Base-by-base conservation (phyloP, 331 rosid species). In the Pyrus hybrid region DNA sequence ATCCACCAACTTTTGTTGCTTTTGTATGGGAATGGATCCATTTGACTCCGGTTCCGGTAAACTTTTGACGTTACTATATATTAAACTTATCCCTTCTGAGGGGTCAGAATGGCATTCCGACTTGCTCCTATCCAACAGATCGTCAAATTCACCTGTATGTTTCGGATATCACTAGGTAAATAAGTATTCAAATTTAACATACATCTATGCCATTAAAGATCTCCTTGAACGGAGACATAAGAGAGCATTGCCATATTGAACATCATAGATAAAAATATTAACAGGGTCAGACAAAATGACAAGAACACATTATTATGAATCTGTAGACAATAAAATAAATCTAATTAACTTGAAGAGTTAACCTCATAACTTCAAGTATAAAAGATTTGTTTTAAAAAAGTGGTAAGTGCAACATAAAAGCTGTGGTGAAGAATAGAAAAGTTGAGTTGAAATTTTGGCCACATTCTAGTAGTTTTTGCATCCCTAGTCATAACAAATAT, bases 141-240 rank as follows among this genome's bases (percentile, higher is more conserved):
- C 97, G 78, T 90, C 93, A 82, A 94, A 94, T 80, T 94, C 97
- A 72, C 97, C 99, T 92, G 90, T 86, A 86, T 68, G 56, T 69
- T 72, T 72, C 71, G 76, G 76, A 67, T 73, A 45, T 26, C 23
- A 56, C 29, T 65, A 64, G 58, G 62, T 47, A 13, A 49, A 22
- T 69, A 32, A 43, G 74, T n/a, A 2, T 76, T 25, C 18, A 70
- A 80, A 13, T 33, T 63, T 13, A 20, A 71, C 14, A 11, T 11
- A 16, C 18, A 7, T 32, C 8, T 32, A 21, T 6, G 1, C 23
- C 37, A 58, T 16, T 33, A 57, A 17, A 33, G 30, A 58, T 71
- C 68, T 41, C 47, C 47, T 54, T 54, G 25, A 0, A 22, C 12
- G 8, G 54, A 30, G 5, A 54, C 76, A 35, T 17, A 33, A n/a